These are phyloP conservation scores for Saccharomycopsis lassenensis DNA, from an alignment of 805 yeast genomes.

Conservation along the genomic window DNA sequence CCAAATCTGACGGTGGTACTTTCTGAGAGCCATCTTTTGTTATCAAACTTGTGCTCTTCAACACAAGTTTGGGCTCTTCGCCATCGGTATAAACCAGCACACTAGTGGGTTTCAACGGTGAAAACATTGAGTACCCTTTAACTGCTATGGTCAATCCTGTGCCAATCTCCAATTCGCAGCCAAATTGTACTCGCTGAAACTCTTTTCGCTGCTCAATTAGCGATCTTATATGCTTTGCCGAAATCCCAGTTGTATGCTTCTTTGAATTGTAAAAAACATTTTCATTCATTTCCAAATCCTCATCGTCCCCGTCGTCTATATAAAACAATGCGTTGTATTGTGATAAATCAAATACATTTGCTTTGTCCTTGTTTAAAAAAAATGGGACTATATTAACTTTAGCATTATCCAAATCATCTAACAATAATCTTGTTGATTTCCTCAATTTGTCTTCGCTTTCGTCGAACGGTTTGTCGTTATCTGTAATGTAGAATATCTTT, in stretches of 20 bases:
- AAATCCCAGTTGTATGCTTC: slow-evolving; percentile 25
- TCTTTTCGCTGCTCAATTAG: slow-evolving; percentile 48
- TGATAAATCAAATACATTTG: slow-evolving; percentile 30
- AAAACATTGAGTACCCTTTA: slow-evolving; percentile 57
- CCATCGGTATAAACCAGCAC: slow-evolving; percentile 44
- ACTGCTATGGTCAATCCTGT: slow-evolving; percentile 51
- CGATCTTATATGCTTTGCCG: slow-evolving; percentile 32
- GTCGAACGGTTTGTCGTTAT: slow-evolving; percentile 57
- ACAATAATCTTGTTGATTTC: slow-evolving; percentile 41
- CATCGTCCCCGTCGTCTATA: slow-evolving; percentile 19
- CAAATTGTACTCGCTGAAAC: slow-evolving; percentile 50
- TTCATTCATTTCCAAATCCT: slow-evolving; percentile 27
- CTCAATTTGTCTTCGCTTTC: slow-evolving; percentile 24
- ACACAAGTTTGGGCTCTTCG: slow-evolving; percentile 42
- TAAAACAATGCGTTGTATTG: slow-evolving; percentile 45
- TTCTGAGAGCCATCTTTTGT: slow-evolving; percentile 30
- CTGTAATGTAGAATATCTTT: slow-evolving; percentile 63
- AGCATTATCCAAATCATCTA: slow-evolving; percentile 48
- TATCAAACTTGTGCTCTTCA: slow-evolving; percentile 31
- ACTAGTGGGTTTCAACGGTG: slow-evolving; percentile 40
- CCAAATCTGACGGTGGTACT: slow-evolving; percentile 25
- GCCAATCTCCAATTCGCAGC: slow-evolving; percentile 48
- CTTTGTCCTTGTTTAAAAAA: slow-evolving; percentile 33
- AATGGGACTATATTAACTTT: slow-evolving; percentile 52
- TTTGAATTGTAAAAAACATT: slow-evolving; percentile 10